These are phyloP conservation scores for Rutstroemia sp. DNA, from an alignment of 2,329 filamentous ascomycete species.

Conservation along the genomic window DNA sequence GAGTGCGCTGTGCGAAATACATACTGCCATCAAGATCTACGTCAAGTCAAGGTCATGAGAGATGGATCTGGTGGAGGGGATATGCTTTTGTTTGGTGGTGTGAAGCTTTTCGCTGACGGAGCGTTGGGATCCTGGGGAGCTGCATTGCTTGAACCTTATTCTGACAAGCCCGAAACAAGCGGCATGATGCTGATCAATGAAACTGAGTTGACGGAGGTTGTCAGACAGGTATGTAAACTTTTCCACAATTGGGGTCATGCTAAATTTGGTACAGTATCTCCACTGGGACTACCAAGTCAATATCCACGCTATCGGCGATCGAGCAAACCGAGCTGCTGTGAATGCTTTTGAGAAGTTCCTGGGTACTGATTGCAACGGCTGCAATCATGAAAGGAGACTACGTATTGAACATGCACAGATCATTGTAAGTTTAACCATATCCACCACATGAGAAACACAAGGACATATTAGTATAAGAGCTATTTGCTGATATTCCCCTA, in stretches of 20 bases:
- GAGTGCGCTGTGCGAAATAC: conserved; percentile 59
- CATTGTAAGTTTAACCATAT: conserved; percentile 32
- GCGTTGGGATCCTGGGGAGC: conserved; percentile 66
- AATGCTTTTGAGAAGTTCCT: conserved; percentile 55
- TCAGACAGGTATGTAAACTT: conserved; percentile 30
- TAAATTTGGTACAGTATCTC: conserved; percentile 39
- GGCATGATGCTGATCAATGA: conserved; percentile 62
- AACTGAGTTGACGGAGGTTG: conserved; percentile 46
- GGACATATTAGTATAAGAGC: no score
- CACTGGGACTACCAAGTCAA: conserved; percentile 57
- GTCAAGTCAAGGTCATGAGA: conserved; percentile 14
- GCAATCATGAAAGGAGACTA: conserved; percentile 50
- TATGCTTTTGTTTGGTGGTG: conserved; percentile 48
- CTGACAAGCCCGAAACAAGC: conserved; percentile 51
- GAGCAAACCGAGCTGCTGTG: conserved; percentile 57
- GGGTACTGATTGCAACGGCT: conserved; percentile 44
- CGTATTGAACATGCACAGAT: conserved; percentile 67
- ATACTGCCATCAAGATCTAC: conserved; percentile 44
- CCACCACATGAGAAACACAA: no score
- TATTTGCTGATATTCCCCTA: conserved; percentile 3
- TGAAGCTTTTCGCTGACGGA: conserved; percentile 66
- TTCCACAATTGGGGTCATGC: background rate
- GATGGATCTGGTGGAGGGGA: conserved; percentile 17
- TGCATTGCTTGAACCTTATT: conserved; percentile 63
- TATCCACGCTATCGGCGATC: conserved; percentile 66